Base-by-base conservation (phyloP, 768 basidiomycete species). In the Tylopilus plumbeoviolaceoides region DNA sequence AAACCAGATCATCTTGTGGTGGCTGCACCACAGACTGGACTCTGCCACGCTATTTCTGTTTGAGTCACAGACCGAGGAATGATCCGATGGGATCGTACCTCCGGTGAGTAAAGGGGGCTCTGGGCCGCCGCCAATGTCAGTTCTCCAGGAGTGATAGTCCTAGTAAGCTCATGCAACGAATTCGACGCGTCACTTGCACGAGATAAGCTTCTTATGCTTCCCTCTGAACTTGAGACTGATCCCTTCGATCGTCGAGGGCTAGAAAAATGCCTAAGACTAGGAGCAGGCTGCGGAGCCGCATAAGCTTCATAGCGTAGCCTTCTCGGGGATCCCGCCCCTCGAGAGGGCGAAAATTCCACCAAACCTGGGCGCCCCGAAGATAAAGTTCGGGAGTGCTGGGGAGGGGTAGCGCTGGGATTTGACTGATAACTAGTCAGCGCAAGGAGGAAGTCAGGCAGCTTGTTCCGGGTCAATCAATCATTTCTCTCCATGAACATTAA, bases 361-460 rank as follows among this genome's bases (percentile, higher is more conserved):
- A 57, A 57, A 20, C 56, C 63, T 11, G 62, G 60, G 20, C 56
- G 62, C 33, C 57, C 42, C 3, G 61, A 49, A 15, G 55, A 51
- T 48, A 47, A 11, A 23, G 41, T 47, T 28, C 45, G 47, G 47
- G 58, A 40, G 12, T 62, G 58, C n/a, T 48, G 57, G 31, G 48
- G 18, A 7, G 52, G 47, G 7, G 20, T 41, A 8, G 36, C 15
- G 10, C 41, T 44, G 23, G 39, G 15, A 27, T 36, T 54, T 40
- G 63, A 51, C 60, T 63, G 62, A 53, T 74, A 62, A 12, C 54
- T 59, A 40, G 79, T 74, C 36, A 89, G 65, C 4, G 83, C 75
- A 27, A 67, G 56, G 39, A 85, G 65, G 53, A 90, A 86, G 58
- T 87, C 88, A 20, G 89, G 89, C 41, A 91, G 78, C 90, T 91